Conservation (phyloP, 1,284 basidiomycete species). For the Rhodotorula mucilaginosa region DNA sequence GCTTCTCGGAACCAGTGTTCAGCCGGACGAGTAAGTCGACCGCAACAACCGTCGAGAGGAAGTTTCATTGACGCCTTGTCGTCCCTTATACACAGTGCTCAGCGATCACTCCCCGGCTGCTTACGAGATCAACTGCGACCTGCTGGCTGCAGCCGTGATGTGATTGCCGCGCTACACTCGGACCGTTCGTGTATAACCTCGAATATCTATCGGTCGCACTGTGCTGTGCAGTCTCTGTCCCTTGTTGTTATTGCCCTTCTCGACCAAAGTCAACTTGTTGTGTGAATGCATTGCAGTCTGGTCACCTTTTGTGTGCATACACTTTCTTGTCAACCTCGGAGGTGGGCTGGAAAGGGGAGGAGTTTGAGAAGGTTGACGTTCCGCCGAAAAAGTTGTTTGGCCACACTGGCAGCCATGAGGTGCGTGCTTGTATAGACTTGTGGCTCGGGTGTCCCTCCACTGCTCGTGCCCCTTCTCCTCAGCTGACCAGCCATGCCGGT, state of each 20-base stretch:
- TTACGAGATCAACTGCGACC: slow-evolving; percentile 33
- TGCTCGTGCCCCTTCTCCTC: no score
- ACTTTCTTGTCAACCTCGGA: no score
- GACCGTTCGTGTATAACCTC: neutral
- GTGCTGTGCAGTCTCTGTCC: neutral
- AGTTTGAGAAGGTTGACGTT: no score
- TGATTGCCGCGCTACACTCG: neutral
- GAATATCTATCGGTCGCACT: neutral
- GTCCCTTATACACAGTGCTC: slow-evolving; percentile 14
- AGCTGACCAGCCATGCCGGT: no score
- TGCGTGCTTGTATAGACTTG: no score
- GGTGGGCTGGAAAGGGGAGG: no score
- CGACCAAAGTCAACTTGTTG: neutral
- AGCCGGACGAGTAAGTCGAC: slow-evolving; percentile 25
- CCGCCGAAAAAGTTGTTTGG: no score
- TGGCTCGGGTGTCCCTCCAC: no score
- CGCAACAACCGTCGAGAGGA: neutral
- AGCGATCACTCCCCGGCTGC: slow-evolving; percentile 33
- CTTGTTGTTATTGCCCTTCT: neutral
- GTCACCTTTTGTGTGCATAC: no score
- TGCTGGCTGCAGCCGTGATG: slow-evolving; percentile 28
- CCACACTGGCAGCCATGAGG: no score
- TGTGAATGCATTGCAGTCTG: no score
- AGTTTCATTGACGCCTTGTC: neutral
- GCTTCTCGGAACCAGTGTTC: slow-evolving; percentile 55